Evolutionary conservation across 805 yeast species (phyloP), one percentile per base, ranked within the genome.

Genomic region (Cephaloascus albidus): DNA sequence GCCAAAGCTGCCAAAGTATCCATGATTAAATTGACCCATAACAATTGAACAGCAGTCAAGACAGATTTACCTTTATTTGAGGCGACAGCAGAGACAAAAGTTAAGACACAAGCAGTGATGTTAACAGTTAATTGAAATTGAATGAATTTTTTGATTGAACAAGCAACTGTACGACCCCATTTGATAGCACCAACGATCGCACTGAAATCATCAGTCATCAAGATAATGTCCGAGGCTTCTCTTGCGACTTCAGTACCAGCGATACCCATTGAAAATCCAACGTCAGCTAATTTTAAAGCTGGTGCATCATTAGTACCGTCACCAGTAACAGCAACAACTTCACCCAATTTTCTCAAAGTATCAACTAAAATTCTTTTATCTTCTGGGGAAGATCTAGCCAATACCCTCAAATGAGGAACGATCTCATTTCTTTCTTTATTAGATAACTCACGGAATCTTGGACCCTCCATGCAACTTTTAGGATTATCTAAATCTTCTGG

Each of bases 271-370:
- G 97, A 85, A 55, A 93, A 90, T 2, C 99, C 99, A 42, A 93
- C 95, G 63, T 93, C 97, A 0, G 98, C 99, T 43, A 89, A 70
- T 54, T 90, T 87, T 54, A 93, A 72, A 3, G 98, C 97, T 14
- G 97, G 97, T 0, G 97, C 98, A 70, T 93, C 99, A 58, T 93
- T 93, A 6, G 97, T 90, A 61, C 99, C 99, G 59, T 93, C 99
- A 55, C 98, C 99, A 31, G 99, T 93, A 28, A 90, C 97, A 1
- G 98, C 98, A 37, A 93, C 98, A 28, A 90, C 95, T 54, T 93
- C 97, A 18, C 94, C 95, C 54, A 78, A 70, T 30, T 71, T 67
- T 52, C 82, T 80, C 50, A 93, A 68, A 10, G 88, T 79, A 45
- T 82, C 85, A 28, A 94, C 98, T 35, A 93, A 70, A 20, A 85